These are phyloP conservation scores for Diaporthe longicolla DNA, from an alignment of 2,329 filamentous ascomycete species.

Conservation along the genomic window DNA sequence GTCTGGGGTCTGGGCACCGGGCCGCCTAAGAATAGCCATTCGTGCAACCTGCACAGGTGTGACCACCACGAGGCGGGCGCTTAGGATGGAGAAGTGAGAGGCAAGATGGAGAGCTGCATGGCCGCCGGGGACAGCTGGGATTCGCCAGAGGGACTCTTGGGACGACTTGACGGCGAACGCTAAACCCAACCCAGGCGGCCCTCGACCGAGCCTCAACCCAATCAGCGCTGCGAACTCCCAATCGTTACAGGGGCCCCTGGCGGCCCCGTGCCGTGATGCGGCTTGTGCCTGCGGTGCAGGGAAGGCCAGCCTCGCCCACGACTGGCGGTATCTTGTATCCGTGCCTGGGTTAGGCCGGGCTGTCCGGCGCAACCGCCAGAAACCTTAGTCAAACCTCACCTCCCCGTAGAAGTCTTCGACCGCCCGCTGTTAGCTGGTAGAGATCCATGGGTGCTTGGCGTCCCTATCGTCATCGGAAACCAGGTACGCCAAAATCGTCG, in stretches of 20 bases:
- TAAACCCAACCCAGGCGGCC: conserved; percentile 30
- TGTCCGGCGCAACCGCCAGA: conserved; percentile 28
- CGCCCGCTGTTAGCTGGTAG: conserved; percentile 18
- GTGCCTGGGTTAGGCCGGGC: conserved; percentile 20
- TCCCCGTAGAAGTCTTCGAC: neutral
- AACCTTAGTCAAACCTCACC: conserved; percentile 29
- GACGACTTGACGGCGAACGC: conserved; percentile 10
- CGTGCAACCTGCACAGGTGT: conserved; percentile 41
- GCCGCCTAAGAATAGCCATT: conserved; percentile 39
- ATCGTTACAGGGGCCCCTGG: conserved; percentile 23
- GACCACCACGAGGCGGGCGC: conserved; percentile 41
- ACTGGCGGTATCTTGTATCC: neutral
- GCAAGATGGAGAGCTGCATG: conserved; percentile 38
- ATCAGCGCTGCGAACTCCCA: conserved; percentile 21
- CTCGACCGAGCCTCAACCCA: conserved; percentile 37
- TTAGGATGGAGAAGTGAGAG: conserved; percentile 42
- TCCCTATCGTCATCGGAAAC: conserved; percentile 13
- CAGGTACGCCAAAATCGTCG: conserved; percentile 2
- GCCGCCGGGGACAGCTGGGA: conserved; percentile 34
- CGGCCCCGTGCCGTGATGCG: conserved; percentile 31
- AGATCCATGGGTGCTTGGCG: conserved; percentile 6
- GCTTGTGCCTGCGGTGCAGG: conserved; percentile 26
- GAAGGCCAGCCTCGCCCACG: conserved; percentile 7
- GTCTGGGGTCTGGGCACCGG: conserved; percentile 28
- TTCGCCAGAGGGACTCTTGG: conserved; percentile 38